Percentiles rank a stretch among this genome's conserved stretches.
Evolutionary conservation across 345 rosid species (phyloP).

Genomic region (Salix dunnii): DNA sequence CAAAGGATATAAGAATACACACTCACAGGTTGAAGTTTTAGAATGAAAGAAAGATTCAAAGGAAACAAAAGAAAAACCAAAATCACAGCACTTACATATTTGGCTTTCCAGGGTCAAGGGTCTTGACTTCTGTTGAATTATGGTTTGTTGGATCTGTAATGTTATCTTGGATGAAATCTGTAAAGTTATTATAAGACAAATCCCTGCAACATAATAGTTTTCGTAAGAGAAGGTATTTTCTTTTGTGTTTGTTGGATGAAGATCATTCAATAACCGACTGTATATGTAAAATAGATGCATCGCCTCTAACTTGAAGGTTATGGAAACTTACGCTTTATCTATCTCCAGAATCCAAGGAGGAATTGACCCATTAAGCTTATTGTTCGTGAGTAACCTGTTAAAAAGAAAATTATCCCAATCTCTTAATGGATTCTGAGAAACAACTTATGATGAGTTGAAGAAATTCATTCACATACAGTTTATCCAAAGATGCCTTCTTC

Average conservation of each 20-base stretch:
- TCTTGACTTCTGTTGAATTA: neutral
- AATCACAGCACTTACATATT: neutral
- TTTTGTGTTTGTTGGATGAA: too few species aligned
- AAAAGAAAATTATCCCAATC: neutral
- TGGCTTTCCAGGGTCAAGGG: neutral
- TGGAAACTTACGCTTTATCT: too few species aligned
- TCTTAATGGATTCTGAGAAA: neutral
- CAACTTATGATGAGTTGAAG: neutral
- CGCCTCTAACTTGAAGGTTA: too few species aligned
- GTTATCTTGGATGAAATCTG: too few species aligned
- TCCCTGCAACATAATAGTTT: neutral
- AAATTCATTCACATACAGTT: too few species aligned
- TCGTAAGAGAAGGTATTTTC: neutral
- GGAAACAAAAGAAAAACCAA: neutral
- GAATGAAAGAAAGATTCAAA: neutral
- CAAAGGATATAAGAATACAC: neutral
- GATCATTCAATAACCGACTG: too few species aligned
- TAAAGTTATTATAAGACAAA: neutral
- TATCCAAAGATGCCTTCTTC: too few species aligned
- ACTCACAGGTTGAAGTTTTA: neutral
- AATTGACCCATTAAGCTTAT: constrained; percentile 11
- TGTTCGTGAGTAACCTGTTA: constrained; percentile 11
- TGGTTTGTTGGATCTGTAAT: too few species aligned
- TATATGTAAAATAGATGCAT: too few species aligned
- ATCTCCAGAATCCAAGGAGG: neutral